Evolutionary conservation across 305 asterid genomes (phyloP), one percentile per base, ranked within the genome.

Genomic region (Rubia peregrina): DNA sequence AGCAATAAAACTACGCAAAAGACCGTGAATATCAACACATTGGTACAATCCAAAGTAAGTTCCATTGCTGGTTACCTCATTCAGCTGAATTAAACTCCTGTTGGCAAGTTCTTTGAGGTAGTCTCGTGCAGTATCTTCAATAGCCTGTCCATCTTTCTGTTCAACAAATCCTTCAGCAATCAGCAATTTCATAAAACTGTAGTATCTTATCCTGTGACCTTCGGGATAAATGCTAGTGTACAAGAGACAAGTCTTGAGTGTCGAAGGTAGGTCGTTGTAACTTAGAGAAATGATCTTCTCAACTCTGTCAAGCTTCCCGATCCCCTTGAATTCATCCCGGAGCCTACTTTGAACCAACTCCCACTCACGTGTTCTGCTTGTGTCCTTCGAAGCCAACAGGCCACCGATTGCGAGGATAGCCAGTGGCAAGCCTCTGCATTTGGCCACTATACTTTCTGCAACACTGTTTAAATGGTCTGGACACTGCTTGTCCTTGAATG

Each of bases 81-180:
- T 57, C 40, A 77, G 69, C 61, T 78, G 76, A 24, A 78, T 49
- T 44, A 78, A 61, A 40, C 68, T 65, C 66, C 76, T 69, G 40
- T 77, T 69, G 16, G 49, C 65, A 24, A 77, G 77, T 63, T 71
- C 82, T 36, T 74, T 71, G 44, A 78, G 30, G 40, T 67, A 74
- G 19, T 11, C 69, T 10, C 46, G 17, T 24, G 68, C 78, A 38
- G 61, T 72, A 26, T 73, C 66, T 46, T 68, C 72, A 22, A 36
- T 6, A 3, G 30, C 55, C 67, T 43, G 14, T 14, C 36, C 69
- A 16, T 9, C 70, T 60, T 19, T 60, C 41, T 51, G 36, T 41
- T 41, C 42, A 3, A 74, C 68, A 62, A 80, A 67, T 30, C 78
- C 33, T 53, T 70, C 79, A 2, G 75, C 71, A 71, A 59, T 40